A percentile compares a stretch with the other conserved stretches of the same genome.
Conservation (phyloP, 2,329 filamentous ascomycete species). For the Thelonectria discophora region DNA sequence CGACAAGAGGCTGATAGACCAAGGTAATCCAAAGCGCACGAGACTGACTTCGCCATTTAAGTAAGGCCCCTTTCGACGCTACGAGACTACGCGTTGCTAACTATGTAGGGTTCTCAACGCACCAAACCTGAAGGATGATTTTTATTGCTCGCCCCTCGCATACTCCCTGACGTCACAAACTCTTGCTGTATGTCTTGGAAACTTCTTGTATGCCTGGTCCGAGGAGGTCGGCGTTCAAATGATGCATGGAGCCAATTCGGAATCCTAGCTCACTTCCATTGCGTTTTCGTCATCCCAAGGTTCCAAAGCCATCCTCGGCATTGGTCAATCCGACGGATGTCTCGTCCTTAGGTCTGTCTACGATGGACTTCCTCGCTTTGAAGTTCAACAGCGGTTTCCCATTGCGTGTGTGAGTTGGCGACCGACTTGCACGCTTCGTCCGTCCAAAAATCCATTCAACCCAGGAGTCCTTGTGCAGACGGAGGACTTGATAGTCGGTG, state of each 20-base stretch:
- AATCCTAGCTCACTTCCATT: conserved; percentile 78
- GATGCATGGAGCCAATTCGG: conserved; percentile 48
- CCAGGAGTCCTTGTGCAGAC: conserved; percentile 65
- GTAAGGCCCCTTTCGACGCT: conserved; percentile 51
- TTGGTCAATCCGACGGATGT: conserved; percentile 80
- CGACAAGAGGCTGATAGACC: conserved; percentile 14
- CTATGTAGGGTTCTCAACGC: conserved; percentile 79
- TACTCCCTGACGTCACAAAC: conserved; percentile 80
- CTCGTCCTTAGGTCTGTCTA: conserved; percentile 81
- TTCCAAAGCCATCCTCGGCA: conserved; percentile 81
- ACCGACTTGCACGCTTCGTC: conserved; percentile 65
- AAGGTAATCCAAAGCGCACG: conserved; percentile 30
- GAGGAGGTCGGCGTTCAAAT: conserved; percentile 72
- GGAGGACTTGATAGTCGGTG: conserved; percentile 88
- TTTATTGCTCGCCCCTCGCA: conserved; percentile 90
- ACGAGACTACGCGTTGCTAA: conserved; percentile 43
- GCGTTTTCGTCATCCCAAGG: conserved; percentile 86
- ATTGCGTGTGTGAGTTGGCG: conserved; percentile 86
- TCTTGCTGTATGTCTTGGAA: conserved; percentile 83
- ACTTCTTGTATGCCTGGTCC: conserved; percentile 88
- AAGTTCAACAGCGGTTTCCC: conserved; percentile 74
- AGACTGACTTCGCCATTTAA: conserved; percentile 74
- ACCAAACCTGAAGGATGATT: conserved; percentile 89
- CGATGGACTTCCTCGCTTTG: conserved; percentile 76
- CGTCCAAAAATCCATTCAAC: conserved; percentile 59